Evolutionary conservation across 2,329 filamentous ascomycete species (phyloP), one percentile per base, ranked within the genome.

Genomic region (Diplodia intermedia): DNA sequence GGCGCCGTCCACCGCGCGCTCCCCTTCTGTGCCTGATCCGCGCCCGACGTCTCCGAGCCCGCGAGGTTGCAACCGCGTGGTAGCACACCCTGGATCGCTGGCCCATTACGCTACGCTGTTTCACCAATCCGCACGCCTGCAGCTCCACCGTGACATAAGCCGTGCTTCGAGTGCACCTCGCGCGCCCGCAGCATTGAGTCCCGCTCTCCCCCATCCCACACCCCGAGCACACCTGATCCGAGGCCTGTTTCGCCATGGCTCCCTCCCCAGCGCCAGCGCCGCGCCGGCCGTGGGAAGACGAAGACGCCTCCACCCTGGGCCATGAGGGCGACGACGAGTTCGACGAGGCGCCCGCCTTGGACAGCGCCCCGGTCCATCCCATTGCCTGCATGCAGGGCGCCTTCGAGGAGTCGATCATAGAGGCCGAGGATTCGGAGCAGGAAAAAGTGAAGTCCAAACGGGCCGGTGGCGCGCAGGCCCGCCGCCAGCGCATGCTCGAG

Each of bases 331-430:
- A 68, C 54, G 66, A 68, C 29, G 66, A 68, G 38, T 67, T 31
- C 66, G 56, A 63, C 66, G 66, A 68, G 15, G 52, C 56, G 57
- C 49, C 49, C 66, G 43, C 60, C 38, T 49, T 68, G 50, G 66
- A 68, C 29, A 57, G 66, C 52, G 50, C 66, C 38, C 86, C 86
- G n/a, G 76, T 80, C 53, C 92, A 96, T 75, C 92, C 92, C 7
- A 89, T 95, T 63, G 82, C 87, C 18, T 86, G 86, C 36, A 91
- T 95, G 87, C 92, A 95, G 77, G 87, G 86, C 70, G 91, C 92
- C 70, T 95, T 96, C 76, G 89, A 91, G 73, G 92, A 95, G 79
- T 94, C 91, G 1, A 87, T 95, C 72, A 82, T 88, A 68, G 92
- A 95, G 75, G 89, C 89, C 40, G 56, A 63, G 43, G 50, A 43